Evolutionary conservation across 352 stramenopile genomes (phyloP).

Genomic region (Phytophthora macrochlamydospora): DNA sequence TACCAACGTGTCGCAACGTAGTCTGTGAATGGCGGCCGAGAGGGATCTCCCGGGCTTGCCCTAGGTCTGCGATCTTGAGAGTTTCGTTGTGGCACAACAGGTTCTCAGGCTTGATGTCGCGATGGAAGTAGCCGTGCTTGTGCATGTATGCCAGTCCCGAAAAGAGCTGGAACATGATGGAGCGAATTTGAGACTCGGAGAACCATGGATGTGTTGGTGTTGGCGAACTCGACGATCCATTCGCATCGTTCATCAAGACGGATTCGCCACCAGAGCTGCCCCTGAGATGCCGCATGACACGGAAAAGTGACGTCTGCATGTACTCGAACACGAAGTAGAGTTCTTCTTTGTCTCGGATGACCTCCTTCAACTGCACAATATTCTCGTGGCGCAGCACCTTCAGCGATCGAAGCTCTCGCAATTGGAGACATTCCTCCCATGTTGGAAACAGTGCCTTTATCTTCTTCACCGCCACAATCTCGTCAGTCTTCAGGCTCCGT

Average conservation of each 20-base stretch:
- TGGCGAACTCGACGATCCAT: constrained; percentile 11
- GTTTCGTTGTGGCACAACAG: constrained; percentile 62
- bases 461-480: constrained; percentile 90
- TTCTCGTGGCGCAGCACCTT: constrained; percentile 80
- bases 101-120: constrained; percentile 86
- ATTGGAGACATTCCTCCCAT: constrained; percentile 84
- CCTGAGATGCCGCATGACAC: constrained; percentile 59
- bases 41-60: constrained; percentile 77
- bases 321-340: constrained; percentile 92
- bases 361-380: constrained; percentile 86
- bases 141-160: constrained; percentile 79
- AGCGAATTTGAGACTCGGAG: constrained; percentile 69
- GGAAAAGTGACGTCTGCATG: constrained; percentile 83
- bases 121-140: constrained; percentile 86
- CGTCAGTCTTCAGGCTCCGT: constrained; percentile 89
- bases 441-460: constrained; percentile 81
- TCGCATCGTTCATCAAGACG: constrained; percentile 9
- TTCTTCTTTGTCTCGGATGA: constrained; percentile 86
- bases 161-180: constrained; percentile 83
- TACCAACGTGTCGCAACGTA: constrained; percentile 86
- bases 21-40: constrained; percentile 69
- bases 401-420: constrained; percentile 82
- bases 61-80: constrained; percentile 80
- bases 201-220: constrained; percentile 42
- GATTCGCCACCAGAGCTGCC: constrained; percentile 53